phyloP scores from a whole-genome alignment of 2,329 filamentous ascomycete genomes.

The Decorospora gaudefroyi region DNA sequence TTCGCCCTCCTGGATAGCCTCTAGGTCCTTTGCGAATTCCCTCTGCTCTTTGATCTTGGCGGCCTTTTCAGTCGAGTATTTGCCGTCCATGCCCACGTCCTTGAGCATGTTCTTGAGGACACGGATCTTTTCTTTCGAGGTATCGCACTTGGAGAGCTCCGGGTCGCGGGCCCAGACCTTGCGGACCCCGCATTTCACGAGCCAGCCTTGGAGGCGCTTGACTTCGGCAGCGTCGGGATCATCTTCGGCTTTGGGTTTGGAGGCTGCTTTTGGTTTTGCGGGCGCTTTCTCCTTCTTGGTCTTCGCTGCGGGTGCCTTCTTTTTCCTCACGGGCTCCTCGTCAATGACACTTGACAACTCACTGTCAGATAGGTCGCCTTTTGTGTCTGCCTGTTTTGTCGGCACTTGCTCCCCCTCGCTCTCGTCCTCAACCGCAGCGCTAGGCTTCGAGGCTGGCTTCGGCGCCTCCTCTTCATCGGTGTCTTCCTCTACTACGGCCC shows the following conservation, averaged over 20 bases:
- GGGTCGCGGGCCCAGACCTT: constrained; percentile 78
- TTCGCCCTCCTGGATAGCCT: constrained; percentile 81
- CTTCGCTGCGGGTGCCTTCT: constrained; percentile 37
- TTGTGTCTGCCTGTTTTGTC: constrained; percentile 21
- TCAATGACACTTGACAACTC: constrained; percentile 80
- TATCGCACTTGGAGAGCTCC: constrained; percentile 76
- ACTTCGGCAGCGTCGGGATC: constrained; percentile 76
- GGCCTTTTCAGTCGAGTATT: constrained; percentile 84
- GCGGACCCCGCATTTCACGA: constrained; percentile 87
- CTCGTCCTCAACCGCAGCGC: constrained; percentile 17
- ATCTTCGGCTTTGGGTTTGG: constrained; percentile 47
- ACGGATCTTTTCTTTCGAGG: constrained; percentile 76
- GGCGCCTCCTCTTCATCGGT: constrained; percentile 31
- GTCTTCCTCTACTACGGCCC: constrained; percentile 36
- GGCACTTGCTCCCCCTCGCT: constrained; percentile 18
- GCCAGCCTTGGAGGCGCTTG: constrained; percentile 83
- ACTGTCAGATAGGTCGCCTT: constrained; percentile 56
- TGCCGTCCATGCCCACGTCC: constrained; percentile 84
- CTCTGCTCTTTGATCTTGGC: constrained; percentile 83
- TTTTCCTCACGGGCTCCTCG: constrained; percentile 66
- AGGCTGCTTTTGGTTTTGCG: constrained; percentile 46
- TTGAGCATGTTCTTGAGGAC: constrained; percentile 79
- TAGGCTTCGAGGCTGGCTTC: constrained; percentile 15
- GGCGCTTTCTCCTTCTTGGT: constrained; percentile 36
- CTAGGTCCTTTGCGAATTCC: constrained; percentile 82